Conservation (phyloP, 306 rosid genomes). For the Lagenaria siceraria region DNA sequence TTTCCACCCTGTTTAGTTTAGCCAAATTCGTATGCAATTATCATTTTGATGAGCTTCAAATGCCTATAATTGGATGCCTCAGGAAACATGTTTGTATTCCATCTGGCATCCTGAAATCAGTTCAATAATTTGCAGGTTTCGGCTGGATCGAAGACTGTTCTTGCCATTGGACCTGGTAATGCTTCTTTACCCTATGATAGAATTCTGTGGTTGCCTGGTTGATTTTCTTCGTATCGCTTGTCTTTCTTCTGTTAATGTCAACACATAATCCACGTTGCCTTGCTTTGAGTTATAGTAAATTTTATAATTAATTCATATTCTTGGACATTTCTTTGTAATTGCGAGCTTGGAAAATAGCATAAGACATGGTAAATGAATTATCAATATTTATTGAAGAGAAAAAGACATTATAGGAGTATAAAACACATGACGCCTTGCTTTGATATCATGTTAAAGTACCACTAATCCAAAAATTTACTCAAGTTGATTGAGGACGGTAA, state of each 20-base stretch:
- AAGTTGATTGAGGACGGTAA: neutral
- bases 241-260: neutral
- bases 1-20: too few species aligned
- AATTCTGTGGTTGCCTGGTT: neutral
- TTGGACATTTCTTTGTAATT: neutral
- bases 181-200: neutral
- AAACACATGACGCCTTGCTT: neutral
- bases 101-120: neutral
- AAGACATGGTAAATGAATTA: neutral
- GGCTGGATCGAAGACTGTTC: slow-evolving; percentile 82
- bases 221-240: neutral
- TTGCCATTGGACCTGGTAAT: slow-evolving; percentile 88
- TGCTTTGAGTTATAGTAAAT: neutral
- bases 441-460: too few species aligned
- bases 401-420: neutral
- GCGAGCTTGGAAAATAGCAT: neutral
- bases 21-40: neutral
- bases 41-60: neutral
- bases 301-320: neutral
- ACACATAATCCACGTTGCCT: neutral
- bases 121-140: slow-evolving; percentile 39
- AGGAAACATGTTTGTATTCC: neutral
- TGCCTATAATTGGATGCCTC: neutral
- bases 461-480: too few species aligned
- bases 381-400: neutral